Evolutionary conservation across 108 stramenopile species (phyloP), one percentile per base, ranked within the genome.

Genomic region (Cyclotella cryptica): DNA sequence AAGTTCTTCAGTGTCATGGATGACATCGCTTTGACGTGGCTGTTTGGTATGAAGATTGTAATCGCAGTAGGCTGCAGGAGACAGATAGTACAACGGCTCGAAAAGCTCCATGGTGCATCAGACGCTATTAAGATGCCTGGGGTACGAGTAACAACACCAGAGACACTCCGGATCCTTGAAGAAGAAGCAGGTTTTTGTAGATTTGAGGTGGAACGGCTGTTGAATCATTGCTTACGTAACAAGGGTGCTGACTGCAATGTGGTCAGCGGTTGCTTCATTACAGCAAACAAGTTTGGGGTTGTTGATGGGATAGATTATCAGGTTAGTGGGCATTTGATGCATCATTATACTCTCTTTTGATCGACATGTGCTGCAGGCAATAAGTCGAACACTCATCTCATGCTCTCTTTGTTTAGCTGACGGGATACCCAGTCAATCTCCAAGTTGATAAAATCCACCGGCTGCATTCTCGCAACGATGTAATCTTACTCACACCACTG

Each of bases 41-140:
- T 98, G 46, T 85, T 98, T 63, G 98, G 98, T 18, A 93, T 98
- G 83, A 91, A 91, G 64, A 85, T 98, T 40, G 93, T 95, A 0
- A 51, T 97, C 24, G 87, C 93, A 24, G 83, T 88, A 0, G 93
- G 94, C n/a, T 88, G 90, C 47, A 64, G 81, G 41, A 82, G 59
- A 30, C 81, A 82, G 28, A 59, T 82, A 47, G 28, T 75, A 21
- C 62, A 82, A 52, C 67, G 81, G 49, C 30, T 82, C 44, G 55
- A 71, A 0, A 71, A 35, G 49, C 41, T 79, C 11, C 71, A 67
- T 26, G 65, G 1, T 19, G 46, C 35, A 40, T 12, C 49, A 42
- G 51, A 70, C 15, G 53, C 51, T 57, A 40, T 47, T 35, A 43
- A 11, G 3, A 70, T 47, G 63, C 62, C 71, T 10, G 81, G 74